phyloP scores from a whole-genome alignment of 2,329 filamentous ascomycete species.

The Sclerotinia subarctica region DNA sequence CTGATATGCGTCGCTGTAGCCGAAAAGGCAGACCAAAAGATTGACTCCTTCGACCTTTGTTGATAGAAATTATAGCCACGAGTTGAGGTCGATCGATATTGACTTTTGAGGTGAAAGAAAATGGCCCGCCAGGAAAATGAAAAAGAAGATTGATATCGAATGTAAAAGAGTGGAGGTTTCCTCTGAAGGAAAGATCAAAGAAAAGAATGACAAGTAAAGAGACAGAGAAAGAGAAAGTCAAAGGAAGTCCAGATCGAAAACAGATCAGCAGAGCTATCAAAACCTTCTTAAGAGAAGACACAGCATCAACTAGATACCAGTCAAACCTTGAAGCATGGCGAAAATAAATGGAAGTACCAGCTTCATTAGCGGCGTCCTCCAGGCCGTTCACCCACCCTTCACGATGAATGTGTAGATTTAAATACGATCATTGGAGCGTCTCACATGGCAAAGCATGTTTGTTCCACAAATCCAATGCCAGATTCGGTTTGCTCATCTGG shows the following conservation, averaged over 20 bases:
- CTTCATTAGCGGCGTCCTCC: not conserved
- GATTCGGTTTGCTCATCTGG: not conserved
- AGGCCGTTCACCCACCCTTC: conserved; percentile 4
- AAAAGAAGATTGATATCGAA: not conserved
- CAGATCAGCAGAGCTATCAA: not conserved
- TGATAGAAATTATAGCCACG: not conserved
- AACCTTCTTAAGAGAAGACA: conserved; percentile 10
- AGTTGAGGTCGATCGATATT: conserved; percentile 3
- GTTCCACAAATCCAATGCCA: conserved; percentile 1
- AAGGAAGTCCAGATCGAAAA: not conserved
- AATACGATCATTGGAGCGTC: conserved; percentile 7
- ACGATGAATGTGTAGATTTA: not conserved
- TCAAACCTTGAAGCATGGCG: not conserved
- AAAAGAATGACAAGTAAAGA: conserved; percentile 1
- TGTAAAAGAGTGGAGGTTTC: not conserved
- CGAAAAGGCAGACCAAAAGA: not conserved
- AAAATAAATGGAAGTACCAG: not conserved
- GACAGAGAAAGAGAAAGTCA: not conserved
- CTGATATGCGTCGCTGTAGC: not conserved
- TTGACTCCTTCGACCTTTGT: not conserved
- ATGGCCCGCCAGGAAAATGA: not conserved
- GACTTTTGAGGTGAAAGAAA: not conserved
- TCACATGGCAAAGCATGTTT: conserved; percentile 10
- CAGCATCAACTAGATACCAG: not conserved
- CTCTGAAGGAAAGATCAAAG: not conserved